Conservation (phyloP, 371 early-diverging fungal genomes). For the Mucor piriformis region DNA sequence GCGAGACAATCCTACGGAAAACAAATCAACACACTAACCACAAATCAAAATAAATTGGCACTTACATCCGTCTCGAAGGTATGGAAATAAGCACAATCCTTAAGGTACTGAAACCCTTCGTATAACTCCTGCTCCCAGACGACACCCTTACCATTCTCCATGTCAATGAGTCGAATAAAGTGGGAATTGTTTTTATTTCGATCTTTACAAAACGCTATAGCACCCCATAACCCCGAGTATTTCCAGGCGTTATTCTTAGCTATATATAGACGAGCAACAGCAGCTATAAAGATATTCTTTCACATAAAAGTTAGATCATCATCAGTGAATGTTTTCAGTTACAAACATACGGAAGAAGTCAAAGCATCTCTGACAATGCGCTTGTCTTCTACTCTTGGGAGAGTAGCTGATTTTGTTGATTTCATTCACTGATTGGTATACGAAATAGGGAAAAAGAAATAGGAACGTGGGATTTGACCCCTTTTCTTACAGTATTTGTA, state of each 20-base stretch:
- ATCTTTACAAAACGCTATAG: conserved; percentile 70
- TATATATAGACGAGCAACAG: conserved; percentile 80
- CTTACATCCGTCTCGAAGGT: conserved; percentile 83
- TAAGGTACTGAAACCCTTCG: conserved; percentile 69
- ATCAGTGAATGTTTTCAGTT: background rate
- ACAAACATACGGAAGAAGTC: conserved; percentile 34
- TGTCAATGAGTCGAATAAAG: conserved; percentile 73
- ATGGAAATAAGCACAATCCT: conserved; percentile 79
- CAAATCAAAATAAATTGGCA: background rate
- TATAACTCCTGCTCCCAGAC: conserved; percentile 85
- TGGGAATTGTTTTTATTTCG: conserved; percentile 54
- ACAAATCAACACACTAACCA: background rate
- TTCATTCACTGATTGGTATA: conserved; percentile 5
- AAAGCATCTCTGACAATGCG: conserved; percentile 40
- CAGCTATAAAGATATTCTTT: conserved; percentile 80
- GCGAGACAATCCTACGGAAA: conserved; percentile 62
- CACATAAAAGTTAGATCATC: background rate
- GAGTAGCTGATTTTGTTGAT: conserved; percentile 20
- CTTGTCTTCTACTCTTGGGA: conserved; percentile 39
- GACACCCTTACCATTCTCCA: conserved; percentile 58
- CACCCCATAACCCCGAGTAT: conserved; percentile 76
- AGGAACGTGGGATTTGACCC: background rate
- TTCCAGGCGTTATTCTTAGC: conserved; percentile 69
- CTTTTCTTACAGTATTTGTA: background rate
- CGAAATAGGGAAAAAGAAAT: conserved; percentile 8